These are phyloP conservation scores for Tetrahymena thermophila DNA, from an alignment of 73 alveolate species.

Conservation along the genomic window DNA sequence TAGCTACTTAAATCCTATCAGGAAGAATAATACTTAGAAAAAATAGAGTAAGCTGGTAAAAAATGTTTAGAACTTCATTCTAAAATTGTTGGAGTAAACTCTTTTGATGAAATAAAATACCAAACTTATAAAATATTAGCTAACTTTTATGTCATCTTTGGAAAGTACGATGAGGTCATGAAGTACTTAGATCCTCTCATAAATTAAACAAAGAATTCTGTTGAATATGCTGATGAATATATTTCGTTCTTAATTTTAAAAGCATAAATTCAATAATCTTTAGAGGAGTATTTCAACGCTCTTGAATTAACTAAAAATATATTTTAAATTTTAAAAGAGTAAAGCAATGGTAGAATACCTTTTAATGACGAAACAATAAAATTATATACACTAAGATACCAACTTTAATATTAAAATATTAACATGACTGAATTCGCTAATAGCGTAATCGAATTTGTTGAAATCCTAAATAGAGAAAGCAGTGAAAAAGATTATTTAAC, in stretches of 20 bases:
- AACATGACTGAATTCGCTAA: background rate
- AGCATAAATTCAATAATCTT: background rate
- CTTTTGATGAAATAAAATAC: background rate
- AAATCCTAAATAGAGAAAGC: background rate
- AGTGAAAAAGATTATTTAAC: background rate
- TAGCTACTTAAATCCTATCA: background rate
- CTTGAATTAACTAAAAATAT: background rate
- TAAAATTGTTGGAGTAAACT: background rate
- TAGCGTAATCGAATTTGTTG: background rate
- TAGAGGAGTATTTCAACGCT: background rate
- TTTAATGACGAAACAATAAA: background rate
- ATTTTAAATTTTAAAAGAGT: background rate
- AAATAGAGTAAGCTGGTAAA: background rate
- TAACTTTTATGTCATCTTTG: background rate
- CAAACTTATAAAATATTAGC: background rate
- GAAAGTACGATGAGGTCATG: background rate
- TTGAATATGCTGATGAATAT: background rate
- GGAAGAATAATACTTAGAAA: background rate
- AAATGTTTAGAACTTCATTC: background rate
- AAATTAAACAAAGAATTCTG: background rate
- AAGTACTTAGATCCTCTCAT: background rate
- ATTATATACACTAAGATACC: background rate
- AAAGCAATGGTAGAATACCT: background rate
- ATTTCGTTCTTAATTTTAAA: background rate
- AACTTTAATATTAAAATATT: background rate